Base-by-base conservation (phyloP, 257 asterid genomes). In the Rubia yunnanensis region DNA sequence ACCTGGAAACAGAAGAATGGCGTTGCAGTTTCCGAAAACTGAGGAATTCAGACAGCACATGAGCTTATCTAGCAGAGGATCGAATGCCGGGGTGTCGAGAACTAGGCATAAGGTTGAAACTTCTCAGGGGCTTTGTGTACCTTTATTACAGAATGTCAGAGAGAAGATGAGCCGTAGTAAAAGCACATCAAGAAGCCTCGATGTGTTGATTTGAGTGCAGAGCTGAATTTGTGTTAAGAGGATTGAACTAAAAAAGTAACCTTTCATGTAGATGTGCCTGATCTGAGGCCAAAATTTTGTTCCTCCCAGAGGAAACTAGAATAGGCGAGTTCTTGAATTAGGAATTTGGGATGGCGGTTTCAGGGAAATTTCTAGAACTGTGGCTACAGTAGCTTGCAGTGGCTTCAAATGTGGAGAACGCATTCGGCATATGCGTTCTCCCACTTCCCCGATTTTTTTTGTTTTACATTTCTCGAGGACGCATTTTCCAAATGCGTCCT, bases 141-240 rank as follows among this genome's bases (percentile, higher is more conserved):
- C 85, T 1, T 64, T 84, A n/a, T 30, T 84, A 46, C 83, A 77
- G n/a, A 74, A 77, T 52, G 81, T 84, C 24, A 68, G 77, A 52
- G 77, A 22, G 17, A 81, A 61, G 73, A 71, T 79, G 63, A 49
- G 65, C 41, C 50, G 72, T 56, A 79, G 69, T 23, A 67, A 72
- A 71, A 70, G 67, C 68, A 78, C 48, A n/a, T n/a, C n/a, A n/a
- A n/a, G n/a, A n/a, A n/a, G n/a, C n/a, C 23, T 61, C 79, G 10
- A 75, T 76, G 20, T 64, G 58, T 46, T 76, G 44, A 71, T 41
- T 41, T 41, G 49, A 41, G 49, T 15, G n/a, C 49, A 4, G n/a
- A 41, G 50, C 50, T n/a, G 15, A 7, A 3, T 3, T 13, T 14
- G 13, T 41, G 20, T 41, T 41, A 41, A 41, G 18, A 1, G 50